Base-by-base conservation (phyloP, 2,329 filamentous ascomycete genomes). In the Trichoderma sp. region DNA sequence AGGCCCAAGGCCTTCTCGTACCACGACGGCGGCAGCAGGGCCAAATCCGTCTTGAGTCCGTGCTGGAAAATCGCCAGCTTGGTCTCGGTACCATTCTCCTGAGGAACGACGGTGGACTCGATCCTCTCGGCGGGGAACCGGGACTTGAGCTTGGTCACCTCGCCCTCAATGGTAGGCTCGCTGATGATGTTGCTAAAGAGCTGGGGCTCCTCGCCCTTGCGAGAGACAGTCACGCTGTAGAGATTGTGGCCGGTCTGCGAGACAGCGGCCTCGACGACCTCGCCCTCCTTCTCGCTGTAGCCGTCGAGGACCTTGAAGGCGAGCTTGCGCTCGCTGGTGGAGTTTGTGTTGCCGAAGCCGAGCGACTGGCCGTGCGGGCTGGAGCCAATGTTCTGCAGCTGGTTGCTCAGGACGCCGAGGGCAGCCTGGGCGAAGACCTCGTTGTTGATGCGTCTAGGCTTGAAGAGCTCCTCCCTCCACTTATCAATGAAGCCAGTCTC, bases 401-500 rank as follows among this genome's bases (percentile, higher is more conserved):
- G 85, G 72, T 87, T 81, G 64, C 87, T 84, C 68, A 93, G 81
- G 75, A 95, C 85, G 9, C 91, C 93, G 11, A 99, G 85, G 0
- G 95, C 95, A 9, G 94, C 95, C 84, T 99, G 96, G 0, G 92
- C 91, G 75, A 94, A 93, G 3, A 94, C 88, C 81, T 97, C 94
- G 57, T 91, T 86, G 23, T 88, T 84, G 39, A 92, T 87, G 0
- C 80, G 79, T 13, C 88, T 82, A 1, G 88, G 86, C 26, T 85
- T 84, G 79, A 98, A 98, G 1, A 99, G 87, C 74, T 94, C 92
- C 12, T 90, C 87, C 72, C 88, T 88, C 83, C 97, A 92, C 81
- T 97, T 97, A 69, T 95, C 91, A 75, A 99, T 98, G 79, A 97
- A 99, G 1, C 95, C 95, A 0, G 96, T 99, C 81, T 99, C 95